A percentile compares a stretch with the other conserved stretches of the same genome.
Evolutionary conservation across 2,329 filamentous ascomycete genomes (phyloP).

Genomic region (Sporothrix humicola): DNA sequence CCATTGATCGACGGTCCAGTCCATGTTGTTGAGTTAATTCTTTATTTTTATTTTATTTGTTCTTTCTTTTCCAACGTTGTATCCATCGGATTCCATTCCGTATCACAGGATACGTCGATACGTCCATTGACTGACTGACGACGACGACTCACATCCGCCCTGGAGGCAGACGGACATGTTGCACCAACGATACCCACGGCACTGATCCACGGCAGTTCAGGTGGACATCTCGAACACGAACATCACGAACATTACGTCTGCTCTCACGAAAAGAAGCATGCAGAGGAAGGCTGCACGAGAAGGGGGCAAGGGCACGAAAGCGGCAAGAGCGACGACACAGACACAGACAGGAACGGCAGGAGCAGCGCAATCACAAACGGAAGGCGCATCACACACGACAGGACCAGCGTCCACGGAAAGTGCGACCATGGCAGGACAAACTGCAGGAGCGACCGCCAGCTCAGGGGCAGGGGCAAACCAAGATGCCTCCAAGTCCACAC

Average conservation of each 20-base stretch:
- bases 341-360: neutral
- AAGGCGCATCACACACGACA: neutral
- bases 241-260: neutral
- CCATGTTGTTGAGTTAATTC: no score
- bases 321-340: no score
- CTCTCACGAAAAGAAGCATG: neutral
- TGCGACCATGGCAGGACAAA: neutral
- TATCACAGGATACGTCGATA: neutral
- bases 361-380: neutral
- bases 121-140: neutral
- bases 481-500: neutral
- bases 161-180: neutral
- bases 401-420: neutral
- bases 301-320: no score
- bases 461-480: no score
- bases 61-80: neutral
- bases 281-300: neutral
- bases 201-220: slow-evolving; percentile 11
- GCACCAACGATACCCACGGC: neutral
- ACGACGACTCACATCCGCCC: neutral
- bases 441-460: no score
- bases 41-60: no score
- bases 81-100: neutral
- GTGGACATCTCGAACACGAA: neutral
- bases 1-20: no score